These are phyloP conservation scores for Salix viminalis DNA, from an alignment of 345 rosid genomes.

Conservation along the genomic window DNA sequence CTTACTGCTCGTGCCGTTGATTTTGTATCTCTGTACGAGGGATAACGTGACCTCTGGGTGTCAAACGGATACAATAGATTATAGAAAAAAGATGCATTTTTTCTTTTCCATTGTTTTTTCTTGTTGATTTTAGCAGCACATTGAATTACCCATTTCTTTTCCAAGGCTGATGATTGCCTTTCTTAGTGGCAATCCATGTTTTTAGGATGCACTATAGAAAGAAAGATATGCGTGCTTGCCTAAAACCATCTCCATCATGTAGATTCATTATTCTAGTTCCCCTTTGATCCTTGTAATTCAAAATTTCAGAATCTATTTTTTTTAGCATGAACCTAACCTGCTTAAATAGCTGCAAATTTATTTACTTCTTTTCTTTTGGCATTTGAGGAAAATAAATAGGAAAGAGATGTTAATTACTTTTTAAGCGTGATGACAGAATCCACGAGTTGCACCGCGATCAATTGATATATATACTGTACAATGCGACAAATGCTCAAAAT, in stretches of 20 bases:
- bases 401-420: not conserved
- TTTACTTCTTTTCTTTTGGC: not conserved
- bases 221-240: not conserved
- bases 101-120: not conserved
- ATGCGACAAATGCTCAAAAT: slow-evolving; percentile 65
- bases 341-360: not conserved
- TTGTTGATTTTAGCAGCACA: not conserved
- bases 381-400: not conserved
- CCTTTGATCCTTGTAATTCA: not conserved
- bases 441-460: slow-evolving; percentile 13
- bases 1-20: not conserved
- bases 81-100: not conserved
- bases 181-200: not conserved
- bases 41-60: not conserved
- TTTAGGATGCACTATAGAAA: not conserved
- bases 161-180: not conserved
- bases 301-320: not conserved
- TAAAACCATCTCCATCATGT: not conserved
- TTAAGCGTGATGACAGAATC: slow-evolving; percentile 6
- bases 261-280: not conserved
- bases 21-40: not conserved
- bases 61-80: not conserved
- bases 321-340: not conserved
- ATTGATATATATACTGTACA: slow-evolving; percentile 77
- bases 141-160: not conserved